A percentile compares a stretch with the other conserved stretches of the same genome.
These are phyloP conservation scores for Ophiostoma fasciatum DNA, from an alignment of 2,329 filamentous ascomycete species.

Conservation along the genomic window DNA sequence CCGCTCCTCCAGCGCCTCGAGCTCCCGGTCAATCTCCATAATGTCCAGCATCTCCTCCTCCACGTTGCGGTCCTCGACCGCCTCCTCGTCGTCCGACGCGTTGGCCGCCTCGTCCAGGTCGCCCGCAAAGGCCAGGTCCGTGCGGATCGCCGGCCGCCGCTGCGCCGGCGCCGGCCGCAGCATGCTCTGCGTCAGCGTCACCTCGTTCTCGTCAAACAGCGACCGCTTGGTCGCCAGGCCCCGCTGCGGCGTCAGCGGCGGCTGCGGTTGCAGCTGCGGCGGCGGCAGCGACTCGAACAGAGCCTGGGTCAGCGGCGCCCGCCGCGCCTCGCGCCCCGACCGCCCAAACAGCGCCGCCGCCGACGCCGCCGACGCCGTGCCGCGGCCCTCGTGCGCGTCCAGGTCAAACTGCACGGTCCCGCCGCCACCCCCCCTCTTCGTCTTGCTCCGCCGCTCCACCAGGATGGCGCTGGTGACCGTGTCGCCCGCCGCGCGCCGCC, in stretches of 20 bases:
- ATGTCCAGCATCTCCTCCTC: conserved; percentile 50
- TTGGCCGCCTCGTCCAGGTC: conserved; percentile 39
- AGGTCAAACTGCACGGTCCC: conserved; percentile 35
- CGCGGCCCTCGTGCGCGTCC: conserved; percentile 18
- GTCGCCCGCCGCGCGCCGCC: conserved; percentile 1
- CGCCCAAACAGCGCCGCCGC: not conserved
- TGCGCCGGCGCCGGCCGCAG: conserved; percentile 13
- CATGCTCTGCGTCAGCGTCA: conserved; percentile 14
- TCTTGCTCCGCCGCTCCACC: conserved; percentile 31
- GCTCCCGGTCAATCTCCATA: conserved; percentile 47
- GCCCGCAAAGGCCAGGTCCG: conserved; percentile 33
- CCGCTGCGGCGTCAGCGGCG: not conserved
- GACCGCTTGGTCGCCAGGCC: no score
- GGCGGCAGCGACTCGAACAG: conserved; percentile 7
- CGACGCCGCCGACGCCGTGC: conserved; percentile 12
- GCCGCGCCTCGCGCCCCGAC: conserved; percentile 6
- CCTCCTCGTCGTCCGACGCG: conserved; percentile 30
- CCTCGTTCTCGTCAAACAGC: conserved; percentile 15
- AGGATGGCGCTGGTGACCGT: conserved; percentile 32
- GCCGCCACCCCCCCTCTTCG: conserved; percentile 1
- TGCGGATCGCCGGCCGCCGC: conserved; percentile 10
- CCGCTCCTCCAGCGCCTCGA: conserved; percentile 39
- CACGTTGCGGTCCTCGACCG: conserved; percentile 33
- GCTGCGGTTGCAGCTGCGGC: no score
- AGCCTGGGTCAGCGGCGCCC: not conserved